Base-by-base conservation (phyloP, 768 basidiomycete genomes). In the Mycena chlorophos region DNA sequence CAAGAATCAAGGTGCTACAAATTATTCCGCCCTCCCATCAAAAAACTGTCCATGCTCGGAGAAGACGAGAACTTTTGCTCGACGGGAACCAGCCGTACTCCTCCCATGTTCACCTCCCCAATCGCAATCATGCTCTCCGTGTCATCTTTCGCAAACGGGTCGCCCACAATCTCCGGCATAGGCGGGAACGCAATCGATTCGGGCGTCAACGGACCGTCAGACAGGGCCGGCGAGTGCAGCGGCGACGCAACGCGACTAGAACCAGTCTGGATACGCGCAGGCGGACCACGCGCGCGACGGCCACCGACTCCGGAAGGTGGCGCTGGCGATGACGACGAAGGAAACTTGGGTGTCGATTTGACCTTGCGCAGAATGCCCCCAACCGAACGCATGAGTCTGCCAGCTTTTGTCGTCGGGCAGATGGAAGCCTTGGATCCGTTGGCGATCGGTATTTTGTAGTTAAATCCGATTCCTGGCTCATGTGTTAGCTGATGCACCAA, bases 361-460 rank as follows among this genome's bases (percentile, higher is more conserved):
- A 19, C 53, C 40, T 46, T 31, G 13, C 54, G 56, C 53, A 61
- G 38, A 19, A 59, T 42, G 26, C 63, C 65, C 34, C 60, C 42
- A 30, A 51, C 63, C 46, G 28, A 57, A 31, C 56, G 64, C 40
- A 65, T 54, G 31, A 68, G 58, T 39, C 56, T 61, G 28, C 65
- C 60, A 46, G 65, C 67, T 31, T 64, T 68, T 26, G 62, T 58
- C n/a, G 56, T 53, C 19, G 68, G 65, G 55, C 65, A 69, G 19
- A 70, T 66, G 22, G 71, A 69, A 12, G 66, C 61, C 59, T 64
- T 68, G 31, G 71, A 69, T n/a, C 58, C 58, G n/a, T 63, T 53
- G 20, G 71, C 67, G 25, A 55, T 48, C 1, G 73, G 73, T 4
- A 72, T 50, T 28, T 61, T 72, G 63, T 77, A 78, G 25, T 70